Evolutionary conservation across 352 stramenopile species (phyloP), one percentile per base, ranked within the genome.

Genomic region (Pythium brassicae): DNA sequence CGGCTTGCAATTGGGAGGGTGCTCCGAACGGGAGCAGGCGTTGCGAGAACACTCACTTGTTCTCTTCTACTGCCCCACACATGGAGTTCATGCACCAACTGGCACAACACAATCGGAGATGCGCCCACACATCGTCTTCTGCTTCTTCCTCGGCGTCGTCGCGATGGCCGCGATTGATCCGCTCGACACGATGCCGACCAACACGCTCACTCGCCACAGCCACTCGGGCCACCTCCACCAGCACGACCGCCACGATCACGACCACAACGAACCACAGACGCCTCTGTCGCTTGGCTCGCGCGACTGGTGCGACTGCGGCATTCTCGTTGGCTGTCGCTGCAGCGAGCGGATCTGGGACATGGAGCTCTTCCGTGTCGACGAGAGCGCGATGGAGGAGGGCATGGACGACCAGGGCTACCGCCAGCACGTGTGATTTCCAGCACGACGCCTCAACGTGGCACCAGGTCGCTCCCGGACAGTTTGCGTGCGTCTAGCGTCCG

Each of bases 391-490:
- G 39, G 53, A 74, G 35, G 57, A 68, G 50, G 62, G 64, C 50
- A 69, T 71, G 59, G 63, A 63, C n/a, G 69, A 78, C 50, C 69
- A 78, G 39, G 57, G 63, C 51, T 72, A 67, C 51, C 68, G 63
- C 19, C 72, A 78, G 54, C 66, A 66, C 50, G 59, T 55, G 25
- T 68, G 55, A 54, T 37, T 37, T 9, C 5, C 32, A 11, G 32
- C 32, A 37, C 32, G 32, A 37, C 32, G 32, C 32, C 32, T 14
- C 32, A 37, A 37, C 6, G 2, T 37, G 32, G 32, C 32, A 11
- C 32, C 32, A 37, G 32, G 32, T 37, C 2, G 32, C n/a, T n/a
- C n/a, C n/a, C n/a, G n/a, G n/a, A n/a, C 14, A 37, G 32, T 37
- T 37, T 37, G 32, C n/a, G 26, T 22, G 23, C 25, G 26, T 17